phyloP scores from a whole-genome alignment of 768 basidiomycete species.

The Lactarius trivialis region DNA sequence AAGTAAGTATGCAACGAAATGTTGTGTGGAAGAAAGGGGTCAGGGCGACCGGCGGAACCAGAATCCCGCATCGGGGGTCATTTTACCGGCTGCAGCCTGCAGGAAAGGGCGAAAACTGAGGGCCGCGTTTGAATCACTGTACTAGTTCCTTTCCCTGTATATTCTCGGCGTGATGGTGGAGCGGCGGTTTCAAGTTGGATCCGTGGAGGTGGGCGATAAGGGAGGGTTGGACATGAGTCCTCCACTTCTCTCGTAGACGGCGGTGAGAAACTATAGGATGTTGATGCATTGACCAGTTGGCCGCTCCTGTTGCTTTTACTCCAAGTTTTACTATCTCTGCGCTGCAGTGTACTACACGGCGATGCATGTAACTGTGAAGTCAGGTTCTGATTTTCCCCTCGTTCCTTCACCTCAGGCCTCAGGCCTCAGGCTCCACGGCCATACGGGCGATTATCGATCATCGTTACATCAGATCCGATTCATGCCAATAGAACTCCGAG shows the following conservation, averaged over 20 bases:
- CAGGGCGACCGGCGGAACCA: too few species aligned
- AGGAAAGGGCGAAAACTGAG: neutral
- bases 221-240: constrained; percentile 1
- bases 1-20: too few species aligned
- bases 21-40: too few species aligned
- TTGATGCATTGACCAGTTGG: too few species aligned
- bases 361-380: neutral
- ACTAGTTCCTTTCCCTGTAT: constrained; percentile 3
- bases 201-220: neutral
- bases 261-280: too few species aligned
- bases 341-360: neutral
- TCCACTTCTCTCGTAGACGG: too few species aligned
- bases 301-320: too few species aligned
- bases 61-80: too few species aligned
- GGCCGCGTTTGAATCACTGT: neutral
- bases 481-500: constrained; percentile 56
- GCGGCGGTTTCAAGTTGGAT: neutral
- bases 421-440: too few species aligned
- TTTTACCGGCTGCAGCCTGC: neutral
- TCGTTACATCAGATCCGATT: too few species aligned
- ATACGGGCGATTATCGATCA: neutral
- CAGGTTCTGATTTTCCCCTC: neutral
- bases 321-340: neutral
- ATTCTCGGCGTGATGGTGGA: constrained; percentile 6
- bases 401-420: neutral